These are phyloP conservation scores for Chlamydomonas applanata DNA, from an alignment of 139 green algal genomes.

Conservation along the genomic window DNA sequence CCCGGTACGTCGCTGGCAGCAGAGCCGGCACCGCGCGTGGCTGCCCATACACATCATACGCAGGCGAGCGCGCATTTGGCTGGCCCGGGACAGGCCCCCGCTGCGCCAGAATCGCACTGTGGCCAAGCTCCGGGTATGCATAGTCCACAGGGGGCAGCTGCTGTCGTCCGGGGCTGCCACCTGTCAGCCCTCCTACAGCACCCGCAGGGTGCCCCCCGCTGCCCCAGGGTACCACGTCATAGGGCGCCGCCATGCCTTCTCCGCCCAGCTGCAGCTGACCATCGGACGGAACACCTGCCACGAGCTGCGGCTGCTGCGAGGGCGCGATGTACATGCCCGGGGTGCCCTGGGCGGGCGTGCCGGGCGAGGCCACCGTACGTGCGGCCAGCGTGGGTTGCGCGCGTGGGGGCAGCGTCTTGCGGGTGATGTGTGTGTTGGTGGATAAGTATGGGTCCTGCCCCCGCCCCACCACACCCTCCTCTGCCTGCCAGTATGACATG, in stretches of 20 bases:
- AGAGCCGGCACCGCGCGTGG: slow-evolving; percentile 24
- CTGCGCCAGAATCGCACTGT: slow-evolving; percentile 10
- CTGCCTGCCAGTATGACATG: slow-evolving; percentile 39
- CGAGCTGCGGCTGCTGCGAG: not conserved
- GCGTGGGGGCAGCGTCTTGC: slow-evolving; percentile 30
- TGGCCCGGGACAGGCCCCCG: not conserved
- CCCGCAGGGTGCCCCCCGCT: not conserved
- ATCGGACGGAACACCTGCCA: too few relatives aligned
- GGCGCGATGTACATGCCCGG: slow-evolving; percentile 25
- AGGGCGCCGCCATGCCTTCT: too few relatives aligned
- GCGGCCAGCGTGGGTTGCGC: slow-evolving; percentile 13
- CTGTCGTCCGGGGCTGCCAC: not conserved
- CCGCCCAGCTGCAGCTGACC: too few relatives aligned
- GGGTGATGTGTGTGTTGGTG: slow-evolving; percentile 16
- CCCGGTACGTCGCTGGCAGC: slow-evolving; percentile 31
- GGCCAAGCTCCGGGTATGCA: slow-evolving; percentile 27
- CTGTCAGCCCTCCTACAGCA: not conserved
- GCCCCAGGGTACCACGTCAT: too few relatives aligned
- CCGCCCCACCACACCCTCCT: slow-evolving; percentile 50
- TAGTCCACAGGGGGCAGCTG: slow-evolving; percentile 21
- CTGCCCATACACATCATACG: slow-evolving; percentile 56
- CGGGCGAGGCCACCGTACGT: slow-evolving; percentile 14
- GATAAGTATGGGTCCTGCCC: slow-evolving; percentile 35
- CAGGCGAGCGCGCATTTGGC: not conserved
- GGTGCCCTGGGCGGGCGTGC: slow-evolving; percentile 12